phyloP scores from a whole-genome alignment of 192 early-diverging fungal genomes.

The Backusella circina region DNA sequence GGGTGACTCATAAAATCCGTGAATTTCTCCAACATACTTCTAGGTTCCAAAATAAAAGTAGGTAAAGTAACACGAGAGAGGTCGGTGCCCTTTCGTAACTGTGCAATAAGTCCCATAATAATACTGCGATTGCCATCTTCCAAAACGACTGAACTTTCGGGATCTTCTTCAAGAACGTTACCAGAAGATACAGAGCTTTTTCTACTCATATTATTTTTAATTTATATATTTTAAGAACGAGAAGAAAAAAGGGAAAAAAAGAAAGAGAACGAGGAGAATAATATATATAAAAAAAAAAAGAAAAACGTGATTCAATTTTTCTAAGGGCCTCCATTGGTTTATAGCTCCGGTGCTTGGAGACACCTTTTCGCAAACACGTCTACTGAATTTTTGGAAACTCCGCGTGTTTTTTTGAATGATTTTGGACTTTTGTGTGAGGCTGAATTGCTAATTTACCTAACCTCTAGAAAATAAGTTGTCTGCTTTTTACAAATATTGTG shows the following conservation, averaged over 20 bases:
- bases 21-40: conserved; percentile 91
- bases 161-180: conserved; percentile 23
- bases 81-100: conserved; percentile 87
- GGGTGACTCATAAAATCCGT: conserved; percentile 96
- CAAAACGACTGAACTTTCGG: conserved; percentile 71
- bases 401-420: too few species aligned
- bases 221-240: not conserved
- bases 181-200: not conserved
- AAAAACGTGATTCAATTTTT: not conserved
- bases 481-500: too few species aligned
- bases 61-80: conserved; percentile 88
- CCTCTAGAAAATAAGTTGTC: too few species aligned
- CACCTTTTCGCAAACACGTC: too few species aligned
- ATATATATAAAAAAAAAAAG: not conserved
- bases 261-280: not conserved
- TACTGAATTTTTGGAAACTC: too few species aligned
- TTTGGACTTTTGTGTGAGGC: too few species aligned
- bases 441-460: too few species aligned
- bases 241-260: not conserved
- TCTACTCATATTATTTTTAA: conserved; percentile 4
- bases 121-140: conserved; percentile 81
- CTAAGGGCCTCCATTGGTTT: not conserved
- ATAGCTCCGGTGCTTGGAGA: not conserved
- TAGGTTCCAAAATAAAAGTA: conserved; percentile 93
- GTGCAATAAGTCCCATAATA: conserved; percentile 81